phyloP scores from a whole-genome alignment of 2,329 filamentous ascomycete genomes.

The Colletotrichum costaricense region DNA sequence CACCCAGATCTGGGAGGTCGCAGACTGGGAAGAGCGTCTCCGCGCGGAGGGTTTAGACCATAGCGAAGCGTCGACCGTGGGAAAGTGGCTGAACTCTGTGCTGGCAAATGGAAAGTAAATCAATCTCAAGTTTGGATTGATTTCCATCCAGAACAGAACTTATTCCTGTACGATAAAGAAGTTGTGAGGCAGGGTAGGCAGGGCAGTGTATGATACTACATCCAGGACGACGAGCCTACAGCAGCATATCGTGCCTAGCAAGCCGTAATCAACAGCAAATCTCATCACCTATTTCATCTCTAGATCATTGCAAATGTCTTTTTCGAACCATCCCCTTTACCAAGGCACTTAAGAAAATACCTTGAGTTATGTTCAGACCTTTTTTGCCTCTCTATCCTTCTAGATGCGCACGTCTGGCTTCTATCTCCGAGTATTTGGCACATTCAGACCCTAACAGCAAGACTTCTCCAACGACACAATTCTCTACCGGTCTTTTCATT shows the following conservation, averaged over 20 bases:
- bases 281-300: not conserved
- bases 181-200: not conserved
- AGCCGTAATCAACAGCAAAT: not conserved
- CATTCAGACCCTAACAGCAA: too few relatives aligned
- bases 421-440: too few relatives aligned
- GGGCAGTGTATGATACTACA: not conserved
- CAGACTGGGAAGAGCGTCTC: constrained; percentile 30
- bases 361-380: too few relatives aligned
- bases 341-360: too few relatives aligned
- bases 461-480: too few relatives aligned
- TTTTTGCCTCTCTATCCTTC: too few relatives aligned
- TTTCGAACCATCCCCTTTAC: not conserved
- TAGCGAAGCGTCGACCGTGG: constrained; percentile 19
- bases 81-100: constrained; percentile 30
- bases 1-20: constrained; percentile 31
- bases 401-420: too few relatives aligned
- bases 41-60: constrained; percentile 7
- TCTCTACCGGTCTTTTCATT: too few relatives aligned
- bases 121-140: not conserved
- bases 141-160: not conserved
- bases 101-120: not conserved
- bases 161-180: constrained; percentile 1
- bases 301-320: not conserved
- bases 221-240: not conserved
- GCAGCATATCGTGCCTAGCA: not conserved